Conservation (phyloP, 768 basidiomycete genomes). For the Naganishia antarctica region DNA sequence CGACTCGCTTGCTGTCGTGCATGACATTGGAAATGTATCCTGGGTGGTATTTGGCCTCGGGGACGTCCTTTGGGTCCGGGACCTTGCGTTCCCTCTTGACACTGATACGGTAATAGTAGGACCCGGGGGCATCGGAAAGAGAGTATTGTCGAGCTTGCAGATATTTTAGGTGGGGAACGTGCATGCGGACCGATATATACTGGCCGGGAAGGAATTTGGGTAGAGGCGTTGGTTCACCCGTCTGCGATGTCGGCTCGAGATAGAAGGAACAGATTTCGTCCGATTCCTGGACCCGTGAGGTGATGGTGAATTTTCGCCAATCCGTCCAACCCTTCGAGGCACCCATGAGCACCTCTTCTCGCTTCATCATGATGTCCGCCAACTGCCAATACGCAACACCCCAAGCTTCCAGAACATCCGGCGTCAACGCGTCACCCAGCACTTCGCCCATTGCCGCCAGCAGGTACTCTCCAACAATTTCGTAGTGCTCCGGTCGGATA, state of each 20-base stretch:
- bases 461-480: constrained; percentile 35
- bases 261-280: constrained; percentile 32
- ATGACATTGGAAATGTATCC: constrained; percentile 29
- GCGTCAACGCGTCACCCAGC: constrained; percentile 33
- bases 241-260: constrained; percentile 16
- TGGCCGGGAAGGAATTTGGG: constrained; percentile 29
- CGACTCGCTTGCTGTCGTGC: constrained; percentile 28
- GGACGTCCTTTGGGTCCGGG: neutral
- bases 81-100: constrained; percentile 27
- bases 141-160: constrained; percentile 34
- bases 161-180: constrained; percentile 25
- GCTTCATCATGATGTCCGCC: constrained; percentile 30
- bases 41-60: constrained; percentile 3
- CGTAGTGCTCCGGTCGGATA: constrained; percentile 32
- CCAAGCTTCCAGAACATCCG: constrained; percentile 35
- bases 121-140: constrained; percentile 27
- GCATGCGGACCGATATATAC: constrained; percentile 30
- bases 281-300: constrained; percentile 27
- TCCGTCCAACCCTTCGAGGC: constrained; percentile 28
- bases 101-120: constrained; percentile 30
- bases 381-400: constrained; percentile 32
- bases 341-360: constrained; percentile 27
- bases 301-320: constrained; percentile 30
- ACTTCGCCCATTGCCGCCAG: constrained; percentile 33
- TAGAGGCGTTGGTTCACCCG: constrained; percentile 17